These are phyloP conservation scores for Diutina neorugosa DNA, from an alignment of 1,139 yeast genomes.

Conservation along the genomic window DNA sequence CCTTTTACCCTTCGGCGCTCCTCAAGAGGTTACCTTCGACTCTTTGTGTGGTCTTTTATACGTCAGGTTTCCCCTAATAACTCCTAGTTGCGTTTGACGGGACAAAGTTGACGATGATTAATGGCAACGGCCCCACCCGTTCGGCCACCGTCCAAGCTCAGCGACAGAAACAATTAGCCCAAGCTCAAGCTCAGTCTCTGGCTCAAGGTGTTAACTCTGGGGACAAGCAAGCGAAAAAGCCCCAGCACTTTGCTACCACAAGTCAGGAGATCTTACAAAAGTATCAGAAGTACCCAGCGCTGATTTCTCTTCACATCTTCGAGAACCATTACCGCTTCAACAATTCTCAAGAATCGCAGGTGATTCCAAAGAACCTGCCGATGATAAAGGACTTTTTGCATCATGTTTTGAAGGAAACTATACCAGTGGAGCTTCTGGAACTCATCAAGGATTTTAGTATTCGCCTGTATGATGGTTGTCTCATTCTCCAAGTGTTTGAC, in stretches of 20 bases:
- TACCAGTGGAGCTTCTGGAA: slow-evolving; percentile 85
- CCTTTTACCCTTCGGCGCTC: neutral
- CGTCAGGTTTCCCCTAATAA: neutral
- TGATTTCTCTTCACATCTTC: slow-evolving; percentile 79
- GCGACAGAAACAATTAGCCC: slow-evolving; percentile 1
- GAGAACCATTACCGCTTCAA: slow-evolving; percentile 82
- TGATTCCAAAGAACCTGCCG: slow-evolving; percentile 74
- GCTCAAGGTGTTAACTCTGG: neutral
- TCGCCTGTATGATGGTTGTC: slow-evolving; percentile 77
- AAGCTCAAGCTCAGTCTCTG: neutral
- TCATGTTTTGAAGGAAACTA: slow-evolving; percentile 67
- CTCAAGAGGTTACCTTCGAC: neutral
- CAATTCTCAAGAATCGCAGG: slow-evolving; percentile 54
- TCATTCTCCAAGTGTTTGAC: slow-evolving; percentile 74
- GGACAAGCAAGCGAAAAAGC: neutral
- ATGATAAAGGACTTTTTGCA: slow-evolving; percentile 68
- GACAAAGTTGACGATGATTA: neutral
- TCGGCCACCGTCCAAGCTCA: neutral
- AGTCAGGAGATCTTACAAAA: slow-evolving; percentile 66
- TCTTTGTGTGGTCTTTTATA: neutral
- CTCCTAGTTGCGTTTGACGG: neutral
- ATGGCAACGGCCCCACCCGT: slow-evolving; percentile 4
- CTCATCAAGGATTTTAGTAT: slow-evolving; percentile 78
- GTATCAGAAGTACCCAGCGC: slow-evolving; percentile 68
- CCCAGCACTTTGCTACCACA: slow-evolving; percentile 44